These are phyloP conservation scores for Lanmaoa pseudosensibilis DNA, from an alignment of 768 basidiomycete genomes.

Conservation along the genomic window DNA sequence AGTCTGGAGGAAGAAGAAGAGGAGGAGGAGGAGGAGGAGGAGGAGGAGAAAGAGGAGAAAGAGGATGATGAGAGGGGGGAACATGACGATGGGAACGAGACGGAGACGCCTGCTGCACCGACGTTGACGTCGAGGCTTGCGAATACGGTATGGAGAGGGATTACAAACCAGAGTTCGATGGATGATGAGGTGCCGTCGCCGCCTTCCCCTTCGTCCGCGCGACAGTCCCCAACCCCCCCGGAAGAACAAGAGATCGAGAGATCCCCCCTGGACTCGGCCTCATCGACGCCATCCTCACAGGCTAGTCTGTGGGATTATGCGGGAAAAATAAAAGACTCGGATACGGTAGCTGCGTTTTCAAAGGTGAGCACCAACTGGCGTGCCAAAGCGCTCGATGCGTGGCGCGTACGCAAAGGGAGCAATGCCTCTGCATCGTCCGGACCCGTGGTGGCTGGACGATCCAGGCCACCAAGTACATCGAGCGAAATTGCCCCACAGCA, in stretches of 20 bases:
- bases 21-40: constrained; percentile 39
- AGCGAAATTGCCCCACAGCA: constrained; percentile 21
- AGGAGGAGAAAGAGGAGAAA: constrained; percentile 37
- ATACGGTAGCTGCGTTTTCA: constrained; percentile 65
- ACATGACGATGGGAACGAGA: constrained; percentile 45
- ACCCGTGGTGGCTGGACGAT: neutral
- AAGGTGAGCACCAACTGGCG: constrained; percentile 79
- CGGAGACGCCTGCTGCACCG: constrained; percentile 39
- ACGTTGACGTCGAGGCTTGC: constrained; percentile 55
- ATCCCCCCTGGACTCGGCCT: constrained; percentile 15
- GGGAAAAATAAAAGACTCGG: constrained; percentile 71
- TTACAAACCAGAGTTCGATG: constrained; percentile 75
- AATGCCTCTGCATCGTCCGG: constrained; percentile 2
- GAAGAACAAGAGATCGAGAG: constrained; percentile 18
- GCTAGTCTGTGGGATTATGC: constrained; percentile 68
- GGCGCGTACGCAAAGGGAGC: constrained; percentile 26
- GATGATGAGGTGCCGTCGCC: constrained; percentile 53
- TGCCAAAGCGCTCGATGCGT: constrained; percentile 50
- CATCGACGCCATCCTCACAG: constrained; percentile 23
- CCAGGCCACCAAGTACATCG: constrained; percentile 20
- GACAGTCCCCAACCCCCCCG: constrained; percentile 27
- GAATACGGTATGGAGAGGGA: constrained; percentile 70
- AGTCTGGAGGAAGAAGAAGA: constrained; percentile 30
- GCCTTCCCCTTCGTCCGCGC: constrained; percentile 33
- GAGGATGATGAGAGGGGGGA: constrained; percentile 27